A percentile compares a stretch with the other conserved stretches of the same genome.
phyloP scores from a whole-genome alignment of 2,329 filamentous ascomycete genomes.

The Dactylellina parvicollis region DNA sequence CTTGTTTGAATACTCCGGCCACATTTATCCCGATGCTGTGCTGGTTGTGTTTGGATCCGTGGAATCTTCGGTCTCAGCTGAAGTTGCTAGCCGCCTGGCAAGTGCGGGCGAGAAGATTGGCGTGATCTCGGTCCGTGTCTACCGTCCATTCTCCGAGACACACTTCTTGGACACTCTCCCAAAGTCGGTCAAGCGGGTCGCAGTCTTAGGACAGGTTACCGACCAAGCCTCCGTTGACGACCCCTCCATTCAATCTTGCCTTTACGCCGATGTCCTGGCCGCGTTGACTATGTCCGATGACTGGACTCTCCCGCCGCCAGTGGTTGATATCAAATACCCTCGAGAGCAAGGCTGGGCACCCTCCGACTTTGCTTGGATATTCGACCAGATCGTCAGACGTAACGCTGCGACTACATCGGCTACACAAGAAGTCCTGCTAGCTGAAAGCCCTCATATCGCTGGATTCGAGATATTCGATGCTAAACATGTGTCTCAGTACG shows the following conservation, averaged over 20 bases:
- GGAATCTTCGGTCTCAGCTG: slow-evolving; percentile 84
- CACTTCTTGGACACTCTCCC: slow-evolving; percentile 87
- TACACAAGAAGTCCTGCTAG: slow-evolving; percentile 66
- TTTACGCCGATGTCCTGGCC: slow-evolving; percentile 91
- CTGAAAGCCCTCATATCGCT: slow-evolving; percentile 63
- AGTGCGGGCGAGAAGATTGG: slow-evolving; percentile 80
- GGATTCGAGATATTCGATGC: slow-evolving; percentile 61
- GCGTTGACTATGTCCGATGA: slow-evolving; percentile 80
- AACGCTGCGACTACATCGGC: slow-evolving; percentile 60
- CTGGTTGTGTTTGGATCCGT: slow-evolving; percentile 92
- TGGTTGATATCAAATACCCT: slow-evolving; percentile 90
- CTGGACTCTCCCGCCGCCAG: slow-evolving; percentile 71
- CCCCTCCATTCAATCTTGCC: slow-evolving; percentile 78
- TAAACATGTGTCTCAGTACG: slow-evolving; percentile 69
- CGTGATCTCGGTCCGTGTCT: slow-evolving; percentile 89
- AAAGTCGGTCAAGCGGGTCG: slow-evolving; percentile 76
- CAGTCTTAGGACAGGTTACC: slow-evolving; percentile 87
- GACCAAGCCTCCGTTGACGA: slow-evolving; percentile 79
- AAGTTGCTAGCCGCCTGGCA: slow-evolving; percentile 78
- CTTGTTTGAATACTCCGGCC: slow-evolving; percentile 92
- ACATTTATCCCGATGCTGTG: slow-evolving; percentile 80
- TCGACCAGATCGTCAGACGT: slow-evolving; percentile 63
- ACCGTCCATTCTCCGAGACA: slow-evolving; percentile 94
- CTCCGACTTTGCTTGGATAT: slow-evolving; percentile 63
- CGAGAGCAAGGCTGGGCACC: slow-evolving; percentile 74